phyloP scores from a whole-genome alignment of 768 basidiomycete species.

The Boletus reticulatus region DNA sequence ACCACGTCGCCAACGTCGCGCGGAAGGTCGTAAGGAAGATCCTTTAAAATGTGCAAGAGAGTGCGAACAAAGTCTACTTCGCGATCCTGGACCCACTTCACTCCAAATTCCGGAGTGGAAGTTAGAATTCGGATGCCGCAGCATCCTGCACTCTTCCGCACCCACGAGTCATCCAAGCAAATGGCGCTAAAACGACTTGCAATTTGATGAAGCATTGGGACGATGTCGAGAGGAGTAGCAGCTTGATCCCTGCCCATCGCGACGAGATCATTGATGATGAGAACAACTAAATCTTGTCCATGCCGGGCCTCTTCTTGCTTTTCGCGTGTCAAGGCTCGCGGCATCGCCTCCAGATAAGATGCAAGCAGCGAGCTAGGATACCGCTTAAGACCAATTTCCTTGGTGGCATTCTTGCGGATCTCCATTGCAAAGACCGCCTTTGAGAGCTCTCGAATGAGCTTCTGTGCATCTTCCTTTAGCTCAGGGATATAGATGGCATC shows the following conservation, averaged over 20 bases:
- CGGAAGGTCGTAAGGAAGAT: constrained; percentile 88
- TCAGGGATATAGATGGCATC: constrained; percentile 73
- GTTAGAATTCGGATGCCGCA: constrained; percentile 82
- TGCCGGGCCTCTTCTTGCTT: constrained; percentile 56
- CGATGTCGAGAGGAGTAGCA: constrained; percentile 52
- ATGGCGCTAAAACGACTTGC: constrained; percentile 80
- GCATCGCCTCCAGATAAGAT: constrained; percentile 79
- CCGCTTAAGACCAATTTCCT: constrained; percentile 50
- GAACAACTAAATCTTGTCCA: constrained; percentile 57
- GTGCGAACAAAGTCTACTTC: constrained; percentile 90
- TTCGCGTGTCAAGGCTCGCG: constrained; percentile 70
- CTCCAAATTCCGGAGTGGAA: constrained; percentile 63
- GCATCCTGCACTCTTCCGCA: constrained; percentile 85
- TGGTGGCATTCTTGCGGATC: constrained; percentile 55
- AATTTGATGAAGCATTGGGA: constrained; percentile 75
- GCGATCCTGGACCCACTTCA: constrained; percentile 79
- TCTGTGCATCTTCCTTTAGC: constrained; percentile 63
- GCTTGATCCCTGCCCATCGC: constrained; percentile 47
- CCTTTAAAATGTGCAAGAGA: constrained; percentile 88
- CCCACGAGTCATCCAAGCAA: constrained; percentile 91
- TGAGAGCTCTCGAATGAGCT: constrained; percentile 68
- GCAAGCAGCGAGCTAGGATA: constrained; percentile 57
- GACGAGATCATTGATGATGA: constrained; percentile 68
- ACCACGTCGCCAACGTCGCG: constrained; percentile 76
- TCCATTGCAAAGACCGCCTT: constrained; percentile 74